Percentiles rank a stretch among this genome's conserved stretches.
Conservation (phyloP, 2,329 filamentous ascomycete species). For the Colletotrichum cordylinicola region DNA sequence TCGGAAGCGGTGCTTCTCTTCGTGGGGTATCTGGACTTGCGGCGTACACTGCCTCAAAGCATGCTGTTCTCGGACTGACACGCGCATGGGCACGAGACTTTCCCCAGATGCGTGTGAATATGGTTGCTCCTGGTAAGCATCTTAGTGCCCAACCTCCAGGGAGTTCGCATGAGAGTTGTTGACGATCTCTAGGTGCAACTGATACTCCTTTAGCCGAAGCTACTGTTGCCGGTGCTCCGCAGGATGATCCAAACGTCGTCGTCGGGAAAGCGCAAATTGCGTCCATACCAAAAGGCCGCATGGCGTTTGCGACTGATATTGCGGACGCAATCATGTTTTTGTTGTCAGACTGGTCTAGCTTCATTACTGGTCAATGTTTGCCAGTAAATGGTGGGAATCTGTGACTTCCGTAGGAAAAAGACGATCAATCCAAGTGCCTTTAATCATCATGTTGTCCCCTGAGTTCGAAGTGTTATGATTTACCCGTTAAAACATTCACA, state of each 20-base stretch:
- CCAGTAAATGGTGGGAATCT: neutral
- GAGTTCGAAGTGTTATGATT: neutral
- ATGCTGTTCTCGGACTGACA: neutral
- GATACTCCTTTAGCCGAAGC: neutral
- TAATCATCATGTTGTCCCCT: neutral
- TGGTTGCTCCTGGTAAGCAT: neutral
- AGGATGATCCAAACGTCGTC: neutral
- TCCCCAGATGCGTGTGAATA: neutral
- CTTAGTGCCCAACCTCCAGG: neutral
- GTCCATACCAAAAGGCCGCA: neutral
- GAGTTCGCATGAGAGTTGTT: neutral
- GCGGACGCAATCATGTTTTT: neutral
- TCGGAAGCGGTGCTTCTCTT: neutral
- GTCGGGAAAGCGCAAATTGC: neutral
- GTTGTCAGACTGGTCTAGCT: neutral
- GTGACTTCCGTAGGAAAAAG: rapidly evolving
- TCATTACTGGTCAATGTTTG: neutral
- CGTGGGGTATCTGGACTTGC: neutral
- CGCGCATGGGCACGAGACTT: neutral
- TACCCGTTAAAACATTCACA: no score
- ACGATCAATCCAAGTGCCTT: rapidly evolving
- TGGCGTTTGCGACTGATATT: neutral
- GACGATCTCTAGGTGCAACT: neutral
- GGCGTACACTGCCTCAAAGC: neutral
- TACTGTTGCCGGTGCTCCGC: neutral